These are phyloP conservation scores for Waltergamsia citrina DNA, from an alignment of 2,329 filamentous ascomycete genomes.

Conservation along the genomic window DNA sequence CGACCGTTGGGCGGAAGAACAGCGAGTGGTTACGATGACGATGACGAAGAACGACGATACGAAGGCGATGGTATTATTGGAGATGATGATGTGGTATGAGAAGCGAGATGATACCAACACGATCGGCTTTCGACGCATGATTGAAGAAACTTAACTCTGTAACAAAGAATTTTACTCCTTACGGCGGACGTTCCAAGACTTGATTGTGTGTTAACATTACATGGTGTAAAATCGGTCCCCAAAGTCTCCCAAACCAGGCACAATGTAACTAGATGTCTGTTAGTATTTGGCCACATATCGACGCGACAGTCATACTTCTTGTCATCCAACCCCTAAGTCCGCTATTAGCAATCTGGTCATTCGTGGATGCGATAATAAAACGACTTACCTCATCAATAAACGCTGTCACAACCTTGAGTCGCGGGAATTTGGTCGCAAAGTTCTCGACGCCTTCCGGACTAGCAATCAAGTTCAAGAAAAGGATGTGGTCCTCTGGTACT, in stretches of 20 bases:
- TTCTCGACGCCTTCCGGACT: constrained; percentile 86
- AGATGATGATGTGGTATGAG: constrained; percentile 40
- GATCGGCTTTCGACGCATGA: too few relatives aligned
- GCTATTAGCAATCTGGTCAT: constrained; percentile 1
- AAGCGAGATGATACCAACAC: too few relatives aligned
- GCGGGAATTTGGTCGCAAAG: constrained; percentile 84
- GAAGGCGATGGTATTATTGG: constrained; percentile 41
- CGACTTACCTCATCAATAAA: constrained; percentile 74
- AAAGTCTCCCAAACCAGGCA: constrained; percentile 90
- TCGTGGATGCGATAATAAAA: too few relatives aligned
- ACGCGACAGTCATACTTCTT: constrained; percentile 60
- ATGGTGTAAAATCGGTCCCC: constrained; percentile 94
- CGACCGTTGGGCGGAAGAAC: constrained; percentile 2
- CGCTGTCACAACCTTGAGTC: constrained; percentile 83
- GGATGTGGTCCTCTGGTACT: constrained; percentile 87
- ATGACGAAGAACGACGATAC: constrained; percentile 43
- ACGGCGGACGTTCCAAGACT: too few relatives aligned
- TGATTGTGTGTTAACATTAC: constrained; percentile 26
- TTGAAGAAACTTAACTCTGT: too few relatives aligned
- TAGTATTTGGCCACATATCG: constrained; percentile 17
- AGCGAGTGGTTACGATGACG: constrained; percentile 22
- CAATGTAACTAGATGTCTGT: constrained; percentile 66
- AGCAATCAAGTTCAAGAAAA: constrained; percentile 96
- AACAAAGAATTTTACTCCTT: too few relatives aligned
- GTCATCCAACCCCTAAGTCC: constrained; percentile 70